These are phyloP conservation scores for Vitis hybrid DNA, from an alignment of 177 flowering plant species.

Conservation along the genomic window DNA sequence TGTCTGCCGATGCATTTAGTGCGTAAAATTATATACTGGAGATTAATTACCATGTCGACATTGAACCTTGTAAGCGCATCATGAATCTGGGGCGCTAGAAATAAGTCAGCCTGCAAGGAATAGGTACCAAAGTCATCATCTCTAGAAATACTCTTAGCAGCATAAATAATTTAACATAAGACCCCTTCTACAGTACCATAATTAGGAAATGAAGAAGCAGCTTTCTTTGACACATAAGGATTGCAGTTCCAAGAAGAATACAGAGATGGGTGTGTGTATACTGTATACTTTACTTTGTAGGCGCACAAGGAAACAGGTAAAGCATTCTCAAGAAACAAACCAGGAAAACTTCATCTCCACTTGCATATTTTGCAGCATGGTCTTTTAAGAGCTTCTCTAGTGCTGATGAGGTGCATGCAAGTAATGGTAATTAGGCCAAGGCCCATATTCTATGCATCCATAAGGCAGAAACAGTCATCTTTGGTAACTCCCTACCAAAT, in stretches of 20 bases:
- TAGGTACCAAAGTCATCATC: too few species aligned
- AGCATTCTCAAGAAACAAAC: constrained; percentile 29
- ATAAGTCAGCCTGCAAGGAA: constrained; percentile 70
- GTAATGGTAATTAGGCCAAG: neutral
- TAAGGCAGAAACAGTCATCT: too few species aligned
- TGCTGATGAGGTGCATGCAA: constrained; percentile 40
- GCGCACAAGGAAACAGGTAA: too few species aligned
- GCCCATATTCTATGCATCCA: too few species aligned
- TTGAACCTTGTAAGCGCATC: constrained; percentile 49
- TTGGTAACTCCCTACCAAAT: too few species aligned
- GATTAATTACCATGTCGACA: constrained; percentile 57
- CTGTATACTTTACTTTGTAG: too few species aligned
- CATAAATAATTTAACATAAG: too few species aligned
- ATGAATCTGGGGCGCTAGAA: constrained; percentile 69
- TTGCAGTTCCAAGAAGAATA: neutral
- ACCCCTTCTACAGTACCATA: too few species aligned
- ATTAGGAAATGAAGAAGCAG: too few species aligned
- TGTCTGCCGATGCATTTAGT: too few species aligned
- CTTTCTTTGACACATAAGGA: neutral
- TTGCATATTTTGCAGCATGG: constrained; percentile 75
- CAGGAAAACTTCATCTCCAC: constrained; percentile 78
- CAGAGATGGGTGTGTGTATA: too few species aligned
- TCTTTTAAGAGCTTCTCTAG: constrained; percentile 67
- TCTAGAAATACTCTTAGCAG: too few species aligned
- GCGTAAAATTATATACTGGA: neutral